These are phyloP conservation scores for Stachybotrys chlorohalonatus DNA, from an alignment of 2,329 filamentous ascomycete species.

Conservation along the genomic window DNA sequence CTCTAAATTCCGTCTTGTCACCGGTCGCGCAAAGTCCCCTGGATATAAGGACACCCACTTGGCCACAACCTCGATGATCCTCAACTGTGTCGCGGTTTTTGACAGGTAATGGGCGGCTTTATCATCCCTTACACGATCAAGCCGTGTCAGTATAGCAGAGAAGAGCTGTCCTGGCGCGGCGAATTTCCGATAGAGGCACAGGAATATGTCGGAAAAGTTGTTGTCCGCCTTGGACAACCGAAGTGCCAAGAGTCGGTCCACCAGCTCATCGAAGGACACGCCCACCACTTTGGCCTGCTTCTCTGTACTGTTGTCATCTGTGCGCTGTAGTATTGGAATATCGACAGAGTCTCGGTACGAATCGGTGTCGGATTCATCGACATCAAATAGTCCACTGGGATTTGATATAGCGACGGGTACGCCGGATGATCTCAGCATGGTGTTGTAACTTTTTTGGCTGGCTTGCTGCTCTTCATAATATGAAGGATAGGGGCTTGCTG, in stretches of 20 bases:
- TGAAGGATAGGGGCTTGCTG: not conserved
- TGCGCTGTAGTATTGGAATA: constrained; percentile 56
- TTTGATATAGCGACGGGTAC: constrained; percentile 43
- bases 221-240: constrained; percentile 79
- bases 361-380: constrained; percentile 63
- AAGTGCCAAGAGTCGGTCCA: constrained; percentile 76
- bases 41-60: constrained; percentile 88
- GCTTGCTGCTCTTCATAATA: constrained; percentile 1
- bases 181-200: constrained; percentile 92
- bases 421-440: constrained; percentile 41
- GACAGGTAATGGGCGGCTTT: constrained; percentile 61
- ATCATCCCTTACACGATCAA: constrained; percentile 62
- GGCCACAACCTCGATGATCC: constrained; percentile 74
- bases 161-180: constrained; percentile 73
- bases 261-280: constrained; percentile 59
- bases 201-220: constrained; percentile 81
- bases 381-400: constrained; percentile 41
- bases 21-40: constrained; percentile 78
- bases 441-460: constrained; percentile 32
- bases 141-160: constrained; percentile 64
- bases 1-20: constrained; percentile 62
- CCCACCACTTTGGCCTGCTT: constrained; percentile 41
- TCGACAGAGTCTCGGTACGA: constrained; percentile 58
- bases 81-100: constrained; percentile 71
- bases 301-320: constrained; percentile 51